Evolutionary conservation across 768 basidiomycete genomes (phyloP).

Genomic region (Tricholoma matsutake): DNA sequence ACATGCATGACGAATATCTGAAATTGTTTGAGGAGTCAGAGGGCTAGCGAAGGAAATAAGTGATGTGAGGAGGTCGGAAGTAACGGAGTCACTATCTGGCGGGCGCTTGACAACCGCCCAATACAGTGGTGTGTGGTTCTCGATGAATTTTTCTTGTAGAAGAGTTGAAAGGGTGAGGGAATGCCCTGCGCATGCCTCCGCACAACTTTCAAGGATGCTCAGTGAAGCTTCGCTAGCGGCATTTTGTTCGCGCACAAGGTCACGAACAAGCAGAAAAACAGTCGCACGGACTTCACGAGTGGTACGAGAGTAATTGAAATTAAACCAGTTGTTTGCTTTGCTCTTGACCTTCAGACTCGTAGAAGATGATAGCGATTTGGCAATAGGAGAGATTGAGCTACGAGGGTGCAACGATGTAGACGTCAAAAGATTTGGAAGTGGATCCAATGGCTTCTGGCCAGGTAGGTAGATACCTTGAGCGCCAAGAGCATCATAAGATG

Average conservation of each 20-base stretch:
- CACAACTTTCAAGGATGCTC: slow-evolving; percentile 59
- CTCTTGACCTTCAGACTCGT: slow-evolving; percentile 28
- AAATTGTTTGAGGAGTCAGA: slow-evolving; percentile 38
- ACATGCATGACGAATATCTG: slow-evolving; percentile 67
- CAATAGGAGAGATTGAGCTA: slow-evolving; percentile 1
- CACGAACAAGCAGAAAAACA: slow-evolving; percentile 51
- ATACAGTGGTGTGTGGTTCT: slow-evolving; percentile 64
- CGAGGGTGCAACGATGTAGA: slow-evolving; percentile 10
- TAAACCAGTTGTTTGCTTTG: slow-evolving; percentile 31
- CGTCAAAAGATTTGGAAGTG: slow-evolving; percentile 10
- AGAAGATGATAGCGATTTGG: slow-evolving; percentile 13
- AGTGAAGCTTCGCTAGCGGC: slow-evolving; percentile 27
- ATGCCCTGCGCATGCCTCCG: slow-evolving; percentile 52
- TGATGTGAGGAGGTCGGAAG: slow-evolving; percentile 43
- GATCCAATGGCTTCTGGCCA: slow-evolving; percentile 9
- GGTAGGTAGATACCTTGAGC: slow-evolving; percentile 2
- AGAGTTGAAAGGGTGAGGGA: slow-evolving; percentile 49
- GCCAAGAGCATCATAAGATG: slow-evolving; percentile 34
- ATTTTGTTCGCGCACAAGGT: slow-evolving; percentile 44
- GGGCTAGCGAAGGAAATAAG: slow-evolving; percentile 53
- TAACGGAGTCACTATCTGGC: slow-evolving; percentile 30
- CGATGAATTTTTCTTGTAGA: slow-evolving; percentile 62
- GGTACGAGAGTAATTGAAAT: slow-evolving; percentile 31
- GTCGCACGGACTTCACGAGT: slow-evolving; percentile 51
- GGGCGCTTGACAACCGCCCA: slow-evolving; percentile 70